These are phyloP conservation scores for Thalassiosira ordinaria DNA, from an alignment of 352 stramenopile genomes.

Conservation along the genomic window DNA sequence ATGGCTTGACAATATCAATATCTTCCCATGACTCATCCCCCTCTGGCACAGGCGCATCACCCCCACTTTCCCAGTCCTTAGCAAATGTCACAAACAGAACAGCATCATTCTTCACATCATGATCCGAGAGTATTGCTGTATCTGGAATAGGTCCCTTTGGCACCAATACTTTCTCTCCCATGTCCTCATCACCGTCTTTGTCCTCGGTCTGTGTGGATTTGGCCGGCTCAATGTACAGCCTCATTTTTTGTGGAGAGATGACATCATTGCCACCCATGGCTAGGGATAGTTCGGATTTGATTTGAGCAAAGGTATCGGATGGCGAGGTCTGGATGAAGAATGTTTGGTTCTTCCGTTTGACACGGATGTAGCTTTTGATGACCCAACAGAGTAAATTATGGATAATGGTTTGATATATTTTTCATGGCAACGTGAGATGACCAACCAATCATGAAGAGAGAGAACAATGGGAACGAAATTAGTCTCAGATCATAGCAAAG, in stretches of 20 bases:
- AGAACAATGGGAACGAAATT: neutral
- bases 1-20: constrained; percentile 23
- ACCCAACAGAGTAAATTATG: too few relatives aligned
- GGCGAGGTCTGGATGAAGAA: constrained; percentile 55
- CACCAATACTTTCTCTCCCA: neutral
- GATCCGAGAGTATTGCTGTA: constrained; percentile 43
- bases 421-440: too few relatives aligned
- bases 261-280: constrained; percentile 36
- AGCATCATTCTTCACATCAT: constrained; percentile 51
- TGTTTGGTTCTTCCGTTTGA: constrained; percentile 58
- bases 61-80: constrained; percentile 19
- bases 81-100: constrained; percentile 51
- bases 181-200: constrained; percentile 7
- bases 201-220: neutral
- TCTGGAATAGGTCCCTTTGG: constrained; percentile 27
- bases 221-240: constrained; percentile 28
- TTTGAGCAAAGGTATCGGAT: constrained; percentile 30
- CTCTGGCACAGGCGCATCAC: neutral
- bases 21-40: constrained; percentile 32
- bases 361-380: constrained; percentile 52
- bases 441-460: too few relatives aligned
- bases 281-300: constrained; percentile 57
- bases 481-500: neutral
- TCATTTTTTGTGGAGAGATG: constrained; percentile 36
- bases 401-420: too few relatives aligned